Base-by-base conservation (phyloP, 1,284 basidiomycete genomes). In the Hypsizygus ulmarius region DNA sequence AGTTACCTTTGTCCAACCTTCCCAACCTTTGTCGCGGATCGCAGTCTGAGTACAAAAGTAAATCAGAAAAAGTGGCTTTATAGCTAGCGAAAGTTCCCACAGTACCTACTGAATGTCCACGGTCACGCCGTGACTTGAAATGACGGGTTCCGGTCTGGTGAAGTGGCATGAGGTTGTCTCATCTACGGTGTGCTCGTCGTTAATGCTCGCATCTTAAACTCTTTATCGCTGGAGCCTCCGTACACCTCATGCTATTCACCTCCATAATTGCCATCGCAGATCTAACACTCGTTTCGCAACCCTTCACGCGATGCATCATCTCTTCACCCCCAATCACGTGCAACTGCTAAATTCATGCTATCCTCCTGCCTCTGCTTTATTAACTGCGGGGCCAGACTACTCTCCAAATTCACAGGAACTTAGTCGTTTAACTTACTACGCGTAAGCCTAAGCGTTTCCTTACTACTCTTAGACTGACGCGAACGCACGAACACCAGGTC, bases 381-480 rank as follows among this genome's bases (percentile, higher is more conserved):
- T 85, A 39, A 82, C 85, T 25, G 78, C 89, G 7, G 87, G 79
- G 19, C 86, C 90, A 29, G 87, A 91, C 47, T 96, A 86, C 67
- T 81, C 80, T 35, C 93, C 93, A 1, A 89, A 93, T 55, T 80
- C 87, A 0, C 94, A 97, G 65, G 94, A 97, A 62, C 78, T 97
- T 28, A 93, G 91, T 46, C 84, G 89, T 39, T 77, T 99, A 52
- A 92, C 91, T 3, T 97, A 97, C 70, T 95, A 93, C 75, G 93
- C 90, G 76, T 78, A 45, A 50, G 70, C 49, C 9, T 25, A 3
- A 25, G 21, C 30, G 16, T 28, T 9, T 27, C 25, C 37, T 3
- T 21, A 11, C 30, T 25, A n/a, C 9, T 18, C 16, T 47, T 10
- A 14, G 49, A 6, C 40, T 38, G 25, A 35, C 37, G 18, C 16